Evolutionary conservation across 108 stramenopile species (phyloP).

Genomic region (Phaeodactylum tricornutum): DNA sequence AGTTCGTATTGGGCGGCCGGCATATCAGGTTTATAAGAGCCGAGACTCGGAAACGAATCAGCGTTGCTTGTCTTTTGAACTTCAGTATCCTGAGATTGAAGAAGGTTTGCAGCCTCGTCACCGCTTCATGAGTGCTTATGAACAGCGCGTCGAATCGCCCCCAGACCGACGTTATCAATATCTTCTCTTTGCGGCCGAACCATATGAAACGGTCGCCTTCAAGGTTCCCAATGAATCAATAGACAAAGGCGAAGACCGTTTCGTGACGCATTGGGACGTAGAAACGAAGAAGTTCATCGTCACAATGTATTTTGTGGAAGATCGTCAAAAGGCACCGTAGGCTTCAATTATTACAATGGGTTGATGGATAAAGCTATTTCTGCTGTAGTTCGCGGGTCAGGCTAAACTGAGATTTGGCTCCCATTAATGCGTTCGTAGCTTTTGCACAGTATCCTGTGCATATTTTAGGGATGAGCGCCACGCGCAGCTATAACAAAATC

Average conservation of each 20-base stretch:
- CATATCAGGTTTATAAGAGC: conserved; percentile 96
- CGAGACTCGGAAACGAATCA: conserved; percentile 80
- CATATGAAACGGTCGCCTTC: conserved; percentile 98
- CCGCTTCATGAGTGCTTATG: conserved; percentile 99
- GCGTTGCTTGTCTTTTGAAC: conserved; percentile 89
- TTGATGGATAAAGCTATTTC: no score
- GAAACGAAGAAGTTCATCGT: conserved; percentile 87
- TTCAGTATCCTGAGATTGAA: conserved; percentile 94
- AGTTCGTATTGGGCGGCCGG: conserved; percentile 95
- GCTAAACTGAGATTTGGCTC: no score
- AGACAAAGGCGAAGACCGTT: conserved; percentile 84
- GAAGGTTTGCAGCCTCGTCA: conserved; percentile 91
- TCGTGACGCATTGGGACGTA: conserved; percentile 93
- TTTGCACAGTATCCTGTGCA: no score
- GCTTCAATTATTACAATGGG: not conserved
- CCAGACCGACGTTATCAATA: conserved; percentile 95
- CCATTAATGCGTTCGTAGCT: no score
- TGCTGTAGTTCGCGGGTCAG: no score
- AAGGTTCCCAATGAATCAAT: conserved; percentile 96
- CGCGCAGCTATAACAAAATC: no score
- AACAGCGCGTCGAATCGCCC: conserved; percentile 93
- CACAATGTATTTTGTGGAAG: conserved; percentile 71
- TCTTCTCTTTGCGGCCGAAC: conserved; percentile 96
- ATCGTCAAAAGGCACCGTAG: not conserved
- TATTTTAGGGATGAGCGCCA: no score